Conservation (phyloP, 176 grass and related monocot species). For the Urochloa ruziziensis region DNA sequence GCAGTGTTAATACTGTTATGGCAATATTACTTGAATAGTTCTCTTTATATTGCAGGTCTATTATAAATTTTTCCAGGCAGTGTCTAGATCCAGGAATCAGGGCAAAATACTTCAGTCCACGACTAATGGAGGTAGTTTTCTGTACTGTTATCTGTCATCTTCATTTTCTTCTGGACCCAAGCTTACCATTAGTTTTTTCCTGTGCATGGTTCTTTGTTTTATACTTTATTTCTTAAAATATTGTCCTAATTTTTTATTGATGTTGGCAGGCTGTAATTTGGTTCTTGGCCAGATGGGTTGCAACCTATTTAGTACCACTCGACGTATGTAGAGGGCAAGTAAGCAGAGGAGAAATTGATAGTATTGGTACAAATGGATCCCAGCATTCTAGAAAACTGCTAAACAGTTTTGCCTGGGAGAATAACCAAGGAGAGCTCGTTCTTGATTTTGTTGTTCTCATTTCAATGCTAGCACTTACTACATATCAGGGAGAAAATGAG, state of each 20-base stretch:
- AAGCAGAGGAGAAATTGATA: constrained; percentile 44
- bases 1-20: background rate
- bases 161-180: background rate
- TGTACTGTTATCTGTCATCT: constrained; percentile 8
- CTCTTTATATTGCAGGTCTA: constrained; percentile 62
- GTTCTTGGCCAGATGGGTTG: constrained; percentile 96
- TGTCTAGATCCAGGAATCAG: constrained; percentile 87
- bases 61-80: constrained; percentile 88
- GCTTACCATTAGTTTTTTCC: constrained; percentile 15
- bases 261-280: constrained; percentile 78
- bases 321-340: constrained; percentile 65
- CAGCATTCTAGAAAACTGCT: constrained; percentile 80
- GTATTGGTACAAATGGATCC: constrained; percentile 34
- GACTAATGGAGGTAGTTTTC: constrained; percentile 86
- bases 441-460: constrained; percentile 88
- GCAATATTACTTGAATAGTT: constrained; percentile 2
- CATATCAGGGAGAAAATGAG: constrained; percentile 89
- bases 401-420: constrained; percentile 83
- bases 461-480: constrained; percentile 74
- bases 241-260: constrained; percentile 41
- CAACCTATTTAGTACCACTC: constrained; percentile 91
- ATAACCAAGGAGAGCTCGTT: constrained; percentile 82
- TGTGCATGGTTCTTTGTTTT: background rate
- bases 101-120: constrained; percentile 84
- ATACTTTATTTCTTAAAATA: background rate